Base-by-base conservation (phyloP, 441 rosid genomes). In the Populus tomentosa region DNA sequence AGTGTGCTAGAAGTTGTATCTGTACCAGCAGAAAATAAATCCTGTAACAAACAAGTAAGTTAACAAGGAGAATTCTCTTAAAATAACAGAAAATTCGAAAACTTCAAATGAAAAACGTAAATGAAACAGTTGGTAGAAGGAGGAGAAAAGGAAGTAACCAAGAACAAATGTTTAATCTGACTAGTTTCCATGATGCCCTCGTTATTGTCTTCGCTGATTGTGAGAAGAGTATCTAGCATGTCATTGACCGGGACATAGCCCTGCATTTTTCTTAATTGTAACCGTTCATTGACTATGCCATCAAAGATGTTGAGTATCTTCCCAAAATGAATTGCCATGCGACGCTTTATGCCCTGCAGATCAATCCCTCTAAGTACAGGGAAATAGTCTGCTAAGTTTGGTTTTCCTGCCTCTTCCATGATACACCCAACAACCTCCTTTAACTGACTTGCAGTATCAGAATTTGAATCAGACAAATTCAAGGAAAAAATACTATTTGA, bases 1-100 rank as follows among this genome's bases (percentile, higher is more conserved):
- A 91, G 26, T 20, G 92, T 86, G 75, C 80, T 84, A 6, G 97
- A 82, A 76, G 85, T 88, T 70, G 93, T 87, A 38, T 88, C 90
- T 2, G 89, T 86, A 8, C 91, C 92, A 0, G 77, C 84, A 0
- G 7, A 78, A 38, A 87, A 82, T 65, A 82, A 26, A 75, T 59
- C 77, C 82, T 82, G 63, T 36, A 10, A 21, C 18, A 28, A 38
- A 38, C 9, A 14, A 20, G 10, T 2, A 30, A 32, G 5, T 30
- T 20, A 11, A 9, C 53, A 24, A 13, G 13, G n/a, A 18, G 13
- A 16, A 32, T 14, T 6, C 18, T 3, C 38, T 32, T 7, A 65
- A 24, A 26, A 14, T 26, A 42, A 20, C 10, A 61, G 7, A 3
- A 67, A 11, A 11, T 20, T 28, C 21, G 4, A 26, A 8, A 4